Base-by-base conservation (phyloP, 1,284 basidiomycete species). In the Bothia castanella region DNA sequence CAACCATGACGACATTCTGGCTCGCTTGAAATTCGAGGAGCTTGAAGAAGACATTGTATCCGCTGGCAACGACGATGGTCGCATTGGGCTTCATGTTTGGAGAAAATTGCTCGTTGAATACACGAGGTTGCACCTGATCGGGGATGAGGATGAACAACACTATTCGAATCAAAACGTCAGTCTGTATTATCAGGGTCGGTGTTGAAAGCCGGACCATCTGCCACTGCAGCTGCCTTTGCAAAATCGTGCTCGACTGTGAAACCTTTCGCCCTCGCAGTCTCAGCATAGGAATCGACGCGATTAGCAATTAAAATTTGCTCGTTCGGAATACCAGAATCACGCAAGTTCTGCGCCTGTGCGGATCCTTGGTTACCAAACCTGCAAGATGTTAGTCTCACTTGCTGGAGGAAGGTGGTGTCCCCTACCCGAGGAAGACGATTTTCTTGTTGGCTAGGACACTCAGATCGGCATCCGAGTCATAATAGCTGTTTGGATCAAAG, bases 281-380 rank as follows among this genome's bases (percentile, higher is more conserved):
- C 77, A 13, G 80, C 79, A 53, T 83, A 83, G 16, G 74, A 66
- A 60, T 84, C 82, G 11, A 71, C 67, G 5, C 80, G 74, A 59
- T 83, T 83, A 3, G 79, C 80, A 55, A 84, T 72, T 51, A 83
- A 52, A 54, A 84, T 83, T 37, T 71, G 74, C 16, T 82, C 78
- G 56, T 82, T 83, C 5, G 78, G 71, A 48, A 83, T 77, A 6
- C 82, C 82, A 45, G 77, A 74, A 55, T 83, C 82, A n/a, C 82
- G 74, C 49, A 83, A 58, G 56, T 84, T 84, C 64, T 83, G 80
- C 4, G 82, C 82, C 61, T 83, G 82, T 36, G 82, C 82, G 40
- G 82, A 78, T 29, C 82, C 82, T 63, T 84, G 82, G 63, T 83
- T 83, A 42, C 82, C 82, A 61, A 82, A 84, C 7, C 82, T 83